Evolutionary conservation across 352 stramenopile species (phyloP).

Genomic region (Stramenopiles sp.): DNA sequence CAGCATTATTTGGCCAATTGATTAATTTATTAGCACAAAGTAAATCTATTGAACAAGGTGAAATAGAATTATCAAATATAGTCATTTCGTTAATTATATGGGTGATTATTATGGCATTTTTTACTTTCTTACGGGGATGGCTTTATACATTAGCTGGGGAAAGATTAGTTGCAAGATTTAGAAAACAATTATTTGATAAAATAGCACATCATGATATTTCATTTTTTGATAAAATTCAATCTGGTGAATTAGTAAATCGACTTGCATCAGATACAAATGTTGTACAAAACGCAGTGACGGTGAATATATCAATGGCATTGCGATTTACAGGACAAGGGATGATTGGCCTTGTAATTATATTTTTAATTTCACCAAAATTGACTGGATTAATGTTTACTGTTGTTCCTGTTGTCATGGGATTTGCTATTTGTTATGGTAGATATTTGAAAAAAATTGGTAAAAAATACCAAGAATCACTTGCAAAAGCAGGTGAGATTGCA

Average conservation of each 20-base stretch:
- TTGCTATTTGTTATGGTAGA: slow-evolving; percentile 53
- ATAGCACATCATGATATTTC: slow-evolving; percentile 46
- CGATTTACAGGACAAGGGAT: slow-evolving; percentile 48
- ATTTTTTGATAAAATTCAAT: slow-evolving; percentile 67
- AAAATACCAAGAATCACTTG: slow-evolving; percentile 65
- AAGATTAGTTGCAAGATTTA: slow-evolving; percentile 11
- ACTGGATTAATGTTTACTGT: slow-evolving; percentile 63
- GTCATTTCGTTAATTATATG: not conserved
- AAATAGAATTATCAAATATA: not conserved
- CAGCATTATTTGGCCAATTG: not conserved
- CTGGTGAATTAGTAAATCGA: slow-evolving; percentile 67
- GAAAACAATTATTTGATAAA: slow-evolving; percentile 13
- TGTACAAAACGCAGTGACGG: slow-evolving; percentile 71
- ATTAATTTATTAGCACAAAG: not conserved
- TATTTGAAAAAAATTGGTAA: slow-evolving; percentile 59
- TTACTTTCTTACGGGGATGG: not conserved
- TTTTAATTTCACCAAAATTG: slow-evolving; percentile 64
- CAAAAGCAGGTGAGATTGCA: slow-evolving; percentile 61
- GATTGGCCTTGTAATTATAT: slow-evolving; percentile 61
- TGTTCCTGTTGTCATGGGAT: slow-evolving; percentile 66
- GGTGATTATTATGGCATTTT: not conserved
- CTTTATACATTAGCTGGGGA: not conserved
- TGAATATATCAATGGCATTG: slow-evolving; percentile 51
- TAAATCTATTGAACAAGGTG: not conserved
- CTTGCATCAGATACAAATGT: slow-evolving; percentile 65